These are phyloP conservation scores for Globisporangium iwayamae DNA, from an alignment of 352 stramenopile genomes.

Conservation along the genomic window DNA sequence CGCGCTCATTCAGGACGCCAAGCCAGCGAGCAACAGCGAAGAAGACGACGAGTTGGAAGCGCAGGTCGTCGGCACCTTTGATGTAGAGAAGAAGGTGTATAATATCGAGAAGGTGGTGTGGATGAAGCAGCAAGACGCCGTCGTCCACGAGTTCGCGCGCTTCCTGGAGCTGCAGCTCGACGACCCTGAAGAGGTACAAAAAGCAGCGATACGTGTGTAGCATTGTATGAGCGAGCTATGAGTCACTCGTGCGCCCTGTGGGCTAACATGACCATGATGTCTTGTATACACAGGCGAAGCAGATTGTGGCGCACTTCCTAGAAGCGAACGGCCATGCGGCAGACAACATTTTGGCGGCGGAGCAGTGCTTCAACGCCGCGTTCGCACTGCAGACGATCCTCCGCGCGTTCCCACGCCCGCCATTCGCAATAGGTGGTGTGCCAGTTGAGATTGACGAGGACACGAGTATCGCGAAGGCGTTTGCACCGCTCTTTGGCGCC, in stretches of 20 bases:
- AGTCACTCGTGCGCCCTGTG: neutral
- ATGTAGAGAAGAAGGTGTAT: conserved; percentile 57
- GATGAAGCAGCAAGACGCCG: conserved; percentile 53
- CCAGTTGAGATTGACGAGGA: conserved; percentile 40
- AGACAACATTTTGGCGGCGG: conserved; percentile 31
- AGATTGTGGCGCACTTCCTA: conserved; percentile 55
- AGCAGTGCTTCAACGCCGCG: conserved; percentile 76
- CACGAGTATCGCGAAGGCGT: conserved; percentile 35
- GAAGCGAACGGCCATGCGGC: conserved; percentile 48
- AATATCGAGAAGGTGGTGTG: conserved; percentile 59
- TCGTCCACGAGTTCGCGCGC: conserved; percentile 69
- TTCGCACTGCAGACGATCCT: conserved; percentile 79
- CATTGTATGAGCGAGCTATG: no score
- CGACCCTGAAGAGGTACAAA: conserved; percentile 33
- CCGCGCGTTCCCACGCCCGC: conserved; percentile 53
- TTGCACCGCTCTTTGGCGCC: conserved; percentile 44
- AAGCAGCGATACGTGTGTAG: neutral
- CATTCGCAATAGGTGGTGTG: conserved; percentile 44
- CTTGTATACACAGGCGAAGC: conserved; percentile 18
- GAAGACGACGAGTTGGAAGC: conserved; percentile 24
- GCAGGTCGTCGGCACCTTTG: conserved; percentile 55
- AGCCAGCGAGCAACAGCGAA: conserved; percentile 22
- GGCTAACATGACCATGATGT: no score
- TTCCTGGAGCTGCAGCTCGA: conserved; percentile 76
- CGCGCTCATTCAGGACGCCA: conserved; percentile 34